Conservation (phyloP, 73 alveolate species). For the Tetrahymena borealis region DNA sequence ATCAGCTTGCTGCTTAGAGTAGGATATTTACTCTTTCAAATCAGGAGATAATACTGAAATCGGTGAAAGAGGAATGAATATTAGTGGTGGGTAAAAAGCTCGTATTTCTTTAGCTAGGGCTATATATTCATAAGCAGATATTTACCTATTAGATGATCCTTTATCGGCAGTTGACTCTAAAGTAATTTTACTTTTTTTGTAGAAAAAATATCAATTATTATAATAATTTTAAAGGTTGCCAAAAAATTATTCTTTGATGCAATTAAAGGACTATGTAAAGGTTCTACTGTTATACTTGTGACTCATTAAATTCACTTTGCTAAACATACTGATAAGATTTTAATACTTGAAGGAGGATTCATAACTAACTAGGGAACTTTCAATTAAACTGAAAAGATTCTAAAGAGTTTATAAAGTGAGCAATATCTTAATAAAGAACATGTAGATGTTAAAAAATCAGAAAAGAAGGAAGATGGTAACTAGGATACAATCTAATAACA, state of each 20-base stretch:
- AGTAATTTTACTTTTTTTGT: constrained; percentile 27
- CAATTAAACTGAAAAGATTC: background rate
- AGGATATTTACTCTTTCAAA: constrained; percentile 51
- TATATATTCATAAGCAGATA: constrained; percentile 74
- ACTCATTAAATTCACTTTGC: constrained; percentile 28
- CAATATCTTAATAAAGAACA: background rate
- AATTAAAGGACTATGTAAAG: background rate
- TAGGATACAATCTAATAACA: background rate
- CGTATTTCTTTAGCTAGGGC: constrained; percentile 94
- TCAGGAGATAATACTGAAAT: constrained; percentile 66
- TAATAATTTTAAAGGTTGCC: background rate
- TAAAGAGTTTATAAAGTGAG: background rate
- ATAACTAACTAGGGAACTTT: constrained; percentile 1
- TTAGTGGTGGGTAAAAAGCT: constrained; percentile 94
- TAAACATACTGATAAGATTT: background rate
- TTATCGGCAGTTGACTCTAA: constrained; percentile 78
- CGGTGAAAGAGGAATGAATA: constrained; percentile 72
- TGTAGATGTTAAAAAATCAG: background rate
- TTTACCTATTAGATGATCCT: constrained; percentile 80
- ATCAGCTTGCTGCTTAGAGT: constrained; percentile 47
- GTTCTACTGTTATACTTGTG: constrained; percentile 21
- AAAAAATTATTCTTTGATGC: background rate
- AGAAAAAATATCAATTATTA: background rate
- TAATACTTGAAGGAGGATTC: constrained; percentile 11
- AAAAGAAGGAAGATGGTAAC: background rate